Base-by-base conservation (phyloP, 345 rosid genomes). In the Camelina hispida region DNA sequence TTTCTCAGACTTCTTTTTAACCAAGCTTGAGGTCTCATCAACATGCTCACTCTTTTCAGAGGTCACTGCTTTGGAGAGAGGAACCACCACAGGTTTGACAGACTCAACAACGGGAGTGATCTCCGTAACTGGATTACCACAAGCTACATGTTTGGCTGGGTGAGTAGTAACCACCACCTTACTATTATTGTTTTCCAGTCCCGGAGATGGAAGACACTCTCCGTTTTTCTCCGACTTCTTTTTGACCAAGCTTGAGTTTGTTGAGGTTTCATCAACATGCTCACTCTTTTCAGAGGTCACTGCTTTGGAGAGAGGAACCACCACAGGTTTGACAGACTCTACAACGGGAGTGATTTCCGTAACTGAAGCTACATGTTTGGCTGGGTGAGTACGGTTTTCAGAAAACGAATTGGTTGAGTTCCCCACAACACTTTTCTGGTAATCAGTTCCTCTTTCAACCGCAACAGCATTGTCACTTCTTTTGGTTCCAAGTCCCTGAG, bases 241-340 rank as follows among this genome's bases (percentile, higher is more conserved):
- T 3, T 60, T 52, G 15, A 52, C 81, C 13, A 72, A 42, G 59
- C 15, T n/a, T n/a, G 72, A 71, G 65, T n/a, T n/a, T n/a, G n/a
- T n/a, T n/a, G n/a, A n/a, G n/a, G 62, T 81, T 66, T 82, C 83
- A 79, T 81, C 84, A 79, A 71, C 80, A 34, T 61, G 80, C 79
- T 69, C 81, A 55, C 74, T 68, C 14, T 70, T 63, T 78, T 73
- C 28, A 38, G 70, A 23, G 61, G 72, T 32, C 65, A 48, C 79
- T 51, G 74, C 80, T 76, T 85, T 80, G 11, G 86, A 72, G 48
- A 61, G 40, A 70, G 32, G 72, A 70, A 37, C 74, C 52, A 37
- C 74, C 52, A 23, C 76, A 16, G 84, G 72, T 11, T 81, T 52
- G 53, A 52, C 76, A 38, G 65, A 64, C 78, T 78, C 69, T 52